Conservation (phyloP, 2,329 filamentous ascomycete genomes). For the Emergomyces africanus region DNA sequence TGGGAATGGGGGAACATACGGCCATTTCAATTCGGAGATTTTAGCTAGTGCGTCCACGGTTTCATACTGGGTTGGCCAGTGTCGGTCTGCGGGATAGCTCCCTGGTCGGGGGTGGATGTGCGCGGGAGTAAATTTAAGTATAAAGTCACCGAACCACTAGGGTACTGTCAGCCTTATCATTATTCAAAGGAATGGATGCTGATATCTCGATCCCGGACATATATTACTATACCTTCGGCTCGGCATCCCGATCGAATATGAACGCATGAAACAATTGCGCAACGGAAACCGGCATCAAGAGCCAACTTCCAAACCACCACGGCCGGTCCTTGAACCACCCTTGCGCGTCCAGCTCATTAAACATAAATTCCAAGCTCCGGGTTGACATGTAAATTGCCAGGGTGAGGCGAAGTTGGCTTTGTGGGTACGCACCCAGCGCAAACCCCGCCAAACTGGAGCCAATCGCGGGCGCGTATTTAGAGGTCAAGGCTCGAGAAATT, state of each 20-base stretch:
- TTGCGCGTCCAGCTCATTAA: slow-evolving; percentile 68
- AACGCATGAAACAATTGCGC: slow-evolving; percentile 66
- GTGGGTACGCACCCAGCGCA: slow-evolving; percentile 63
- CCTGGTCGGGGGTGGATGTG: slow-evolving; percentile 66
- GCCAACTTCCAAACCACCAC: slow-evolving; percentile 76
- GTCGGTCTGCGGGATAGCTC: slow-evolving; percentile 50
- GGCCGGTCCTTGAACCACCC: slow-evolving; percentile 54
- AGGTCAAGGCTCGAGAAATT: slow-evolving; percentile 62
- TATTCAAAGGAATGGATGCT: neutral
- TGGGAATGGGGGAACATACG: slow-evolving; percentile 40
- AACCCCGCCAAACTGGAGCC: slow-evolving; percentile 80
- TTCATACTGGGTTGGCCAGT: slow-evolving; percentile 64
- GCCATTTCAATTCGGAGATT: slow-evolving; percentile 75
- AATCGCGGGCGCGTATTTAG: slow-evolving; percentile 72
- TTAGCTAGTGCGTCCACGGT: slow-evolving; percentile 70
- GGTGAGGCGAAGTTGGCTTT: slow-evolving; percentile 59
- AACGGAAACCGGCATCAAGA: slow-evolving; percentile 62
- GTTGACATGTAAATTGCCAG: slow-evolving; percentile 73
- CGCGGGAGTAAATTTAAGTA: slow-evolving; percentile 55
- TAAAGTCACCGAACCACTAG: slow-evolving; percentile 50
- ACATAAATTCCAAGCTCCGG: slow-evolving; percentile 71
- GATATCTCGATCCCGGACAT: slow-evolving; percentile 14
- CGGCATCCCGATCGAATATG: slow-evolving; percentile 64
- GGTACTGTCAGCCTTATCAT: neutral
- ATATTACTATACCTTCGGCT: slow-evolving; percentile 54